Percentiles rank a stretch among this genome's conserved stretches.
phyloP scores from a whole-genome alignment of 2,329 filamentous ascomycete genomes.

The Colletotrichum aenigma region DNA sequence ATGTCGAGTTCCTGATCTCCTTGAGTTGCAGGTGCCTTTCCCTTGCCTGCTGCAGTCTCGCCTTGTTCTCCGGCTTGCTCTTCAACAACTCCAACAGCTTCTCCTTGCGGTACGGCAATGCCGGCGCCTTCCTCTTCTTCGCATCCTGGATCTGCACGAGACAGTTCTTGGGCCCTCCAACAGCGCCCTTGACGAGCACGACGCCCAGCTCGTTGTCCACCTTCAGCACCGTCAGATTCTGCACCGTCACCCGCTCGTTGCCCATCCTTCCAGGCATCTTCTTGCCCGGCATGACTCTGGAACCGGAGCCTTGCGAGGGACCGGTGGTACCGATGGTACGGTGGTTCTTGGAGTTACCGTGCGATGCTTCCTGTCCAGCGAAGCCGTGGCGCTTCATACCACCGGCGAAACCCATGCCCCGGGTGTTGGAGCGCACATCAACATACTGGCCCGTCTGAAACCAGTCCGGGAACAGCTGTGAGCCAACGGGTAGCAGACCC shows the following conservation, averaged over 20 bases:
- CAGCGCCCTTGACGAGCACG: constrained; percentile 83
- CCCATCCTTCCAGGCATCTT: constrained; percentile 99
- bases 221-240: constrained; percentile 89
- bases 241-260: constrained; percentile 82
- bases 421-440: constrained; percentile 78
- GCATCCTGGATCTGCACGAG: constrained; percentile 88
- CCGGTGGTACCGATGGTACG: constrained; percentile 89
- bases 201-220: constrained; percentile 87
- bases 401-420: constrained; percentile 93
- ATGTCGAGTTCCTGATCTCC: constrained; percentile 35
- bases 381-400: constrained; percentile 98
- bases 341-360: constrained; percentile 96
- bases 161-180: constrained; percentile 87
- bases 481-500: constrained; percentile 78
- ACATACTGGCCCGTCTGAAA: constrained; percentile 91
- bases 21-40: constrained; percentile 59
- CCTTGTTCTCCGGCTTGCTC: constrained; percentile 51
- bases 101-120: constrained; percentile 52
- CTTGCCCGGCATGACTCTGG: constrained; percentile 92
- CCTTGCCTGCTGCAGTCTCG: constrained; percentile 52
- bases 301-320: constrained; percentile 89
- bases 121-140: constrained; percentile 76
- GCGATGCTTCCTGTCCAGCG: constrained; percentile 83
- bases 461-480: constrained; percentile 82
- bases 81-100: constrained; percentile 46